Conservation (phyloP, 2,329 filamentous ascomycete species). For the Pseudogymnoascus sp. region DNA sequence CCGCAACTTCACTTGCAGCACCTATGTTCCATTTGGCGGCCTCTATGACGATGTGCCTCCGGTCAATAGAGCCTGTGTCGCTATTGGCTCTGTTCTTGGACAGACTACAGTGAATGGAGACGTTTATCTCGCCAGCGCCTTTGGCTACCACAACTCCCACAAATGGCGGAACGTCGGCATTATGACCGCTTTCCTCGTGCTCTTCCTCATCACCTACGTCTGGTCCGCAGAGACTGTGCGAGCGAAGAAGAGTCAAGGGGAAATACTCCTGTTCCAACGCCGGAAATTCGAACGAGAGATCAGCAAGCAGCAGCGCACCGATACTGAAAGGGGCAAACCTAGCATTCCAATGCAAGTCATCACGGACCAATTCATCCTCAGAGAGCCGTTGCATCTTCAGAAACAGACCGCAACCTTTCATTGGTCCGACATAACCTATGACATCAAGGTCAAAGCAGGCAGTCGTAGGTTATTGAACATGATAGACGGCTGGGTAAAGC, state of each 20-base stretch:
- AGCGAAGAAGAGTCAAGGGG: conserved; percentile 67
- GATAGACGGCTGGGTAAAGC: conserved; percentile 72
- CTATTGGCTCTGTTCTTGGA: conserved; percentile 51
- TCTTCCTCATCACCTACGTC: conserved; percentile 47
- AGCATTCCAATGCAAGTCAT: conserved; percentile 20
- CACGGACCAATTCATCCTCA: conserved; percentile 45
- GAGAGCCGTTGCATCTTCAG: conserved; percentile 62
- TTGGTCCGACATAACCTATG: conserved; percentile 63
- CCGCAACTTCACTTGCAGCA: conserved; percentile 43
- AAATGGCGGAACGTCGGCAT: conserved; percentile 55
- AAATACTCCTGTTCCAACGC: conserved; percentile 65
- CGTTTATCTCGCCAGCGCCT: conserved; percentile 46
- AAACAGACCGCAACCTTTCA: conserved; percentile 62
- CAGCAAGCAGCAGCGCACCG: conserved; percentile 10
- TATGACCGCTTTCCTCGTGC: conserved; percentile 52
- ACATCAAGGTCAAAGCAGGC: conserved; percentile 50
- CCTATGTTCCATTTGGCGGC: conserved; percentile 42
- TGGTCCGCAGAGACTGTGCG: conserved; percentile 56
- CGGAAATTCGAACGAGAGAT: conserved; percentile 18
- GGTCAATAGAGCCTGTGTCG: conserved; percentile 44
- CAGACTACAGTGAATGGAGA: conserved; percentile 45
- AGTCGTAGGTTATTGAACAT: conserved; percentile 66
- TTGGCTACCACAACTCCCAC: conserved; percentile 42
- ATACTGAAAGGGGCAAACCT: conserved; percentile 14
- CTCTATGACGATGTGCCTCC: conserved; percentile 36